phyloP scores from a whole-genome alignment of 23 red algal species.

The Gracilariopsis chorda region DNA sequence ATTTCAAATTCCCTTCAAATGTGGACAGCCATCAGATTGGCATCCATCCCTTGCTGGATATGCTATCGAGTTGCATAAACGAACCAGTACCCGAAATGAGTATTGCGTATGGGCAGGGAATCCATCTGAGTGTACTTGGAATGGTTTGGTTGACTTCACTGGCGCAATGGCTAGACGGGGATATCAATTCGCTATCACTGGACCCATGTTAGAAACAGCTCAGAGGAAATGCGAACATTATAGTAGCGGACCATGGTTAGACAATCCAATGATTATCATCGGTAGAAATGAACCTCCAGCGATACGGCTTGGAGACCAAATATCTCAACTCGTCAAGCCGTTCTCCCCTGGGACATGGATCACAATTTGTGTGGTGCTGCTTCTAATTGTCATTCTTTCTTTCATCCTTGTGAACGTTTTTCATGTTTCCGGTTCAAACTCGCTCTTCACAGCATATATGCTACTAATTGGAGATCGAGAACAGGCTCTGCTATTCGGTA shows the following conservation, averaged over 20 bases:
- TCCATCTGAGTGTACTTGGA: neutral
- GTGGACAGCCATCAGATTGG: neutral
- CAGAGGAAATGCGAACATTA: neutral
- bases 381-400: neutral
- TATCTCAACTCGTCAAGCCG: neutral
- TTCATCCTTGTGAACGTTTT: neutral
- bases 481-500: neutral
- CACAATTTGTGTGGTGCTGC: neutral
- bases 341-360: neutral
- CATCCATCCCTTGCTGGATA: neutral
- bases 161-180: neutral
- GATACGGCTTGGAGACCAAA: neutral
- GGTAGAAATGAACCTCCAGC: neutral
- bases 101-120: neutral
- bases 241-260: neutral
- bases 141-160: constrained; percentile 1
- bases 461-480: constrained; percentile 5
- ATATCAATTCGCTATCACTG: constrained; percentile 5
- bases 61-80: neutral
- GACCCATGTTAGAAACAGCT: constrained; percentile 1
- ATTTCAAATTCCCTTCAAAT: neutral
- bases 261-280: neutral
- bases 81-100: neutral
- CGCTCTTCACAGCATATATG: neutral
- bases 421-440: neutral